Evolutionary conservation across 2,329 filamentous ascomycete genomes (phyloP).

Genomic region (Alternaria panax): DNA sequence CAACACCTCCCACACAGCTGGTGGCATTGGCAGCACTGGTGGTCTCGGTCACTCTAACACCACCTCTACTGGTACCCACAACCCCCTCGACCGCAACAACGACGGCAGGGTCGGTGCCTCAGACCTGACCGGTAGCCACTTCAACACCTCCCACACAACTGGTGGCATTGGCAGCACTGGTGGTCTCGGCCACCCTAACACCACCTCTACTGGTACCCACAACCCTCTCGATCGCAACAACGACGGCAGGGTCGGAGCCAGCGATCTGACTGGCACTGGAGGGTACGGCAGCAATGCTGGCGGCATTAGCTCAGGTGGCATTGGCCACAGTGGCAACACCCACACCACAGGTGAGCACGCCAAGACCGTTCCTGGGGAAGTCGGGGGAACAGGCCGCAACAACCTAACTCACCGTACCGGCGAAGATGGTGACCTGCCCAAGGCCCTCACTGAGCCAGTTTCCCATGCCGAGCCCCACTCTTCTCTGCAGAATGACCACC

Average conservation of each 20-base stretch:
- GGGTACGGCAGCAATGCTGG: background rate
- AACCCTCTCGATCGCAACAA: slow-evolving; percentile 14
- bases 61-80: slow-evolving; percentile 41
- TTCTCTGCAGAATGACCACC: background rate
- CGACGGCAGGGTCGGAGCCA: slow-evolving; percentile 6
- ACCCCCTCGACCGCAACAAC: slow-evolving; percentile 14
- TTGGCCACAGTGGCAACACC: background rate
- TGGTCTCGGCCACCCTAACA: background rate
- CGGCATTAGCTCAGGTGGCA: background rate
- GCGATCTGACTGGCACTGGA: slow-evolving; percentile 16
- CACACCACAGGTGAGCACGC: slow-evolving; percentile 9
- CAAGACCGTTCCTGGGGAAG: slow-evolving; percentile 2
- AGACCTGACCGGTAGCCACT: slow-evolving; percentile 12
- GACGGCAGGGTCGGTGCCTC: slow-evolving; percentile 7
- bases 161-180: slow-evolving; percentile 1
- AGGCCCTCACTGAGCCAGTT: slow-evolving; percentile 13
- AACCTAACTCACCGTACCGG: slow-evolving; percentile 12
- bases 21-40: background rate
- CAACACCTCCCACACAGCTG: background rate
- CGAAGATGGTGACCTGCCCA: slow-evolving; percentile 15
- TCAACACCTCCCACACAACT: background rate
- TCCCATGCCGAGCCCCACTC: slow-evolving; percentile 16
- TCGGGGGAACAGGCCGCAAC: background rate
- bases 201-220: slow-evolving; percentile 41
- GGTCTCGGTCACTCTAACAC: background rate